Evolutionary conservation across 2,329 filamentous ascomycete species (phyloP), one percentile per base, ranked within the genome.

Genomic region (Calonectria hongkongensis): DNA sequence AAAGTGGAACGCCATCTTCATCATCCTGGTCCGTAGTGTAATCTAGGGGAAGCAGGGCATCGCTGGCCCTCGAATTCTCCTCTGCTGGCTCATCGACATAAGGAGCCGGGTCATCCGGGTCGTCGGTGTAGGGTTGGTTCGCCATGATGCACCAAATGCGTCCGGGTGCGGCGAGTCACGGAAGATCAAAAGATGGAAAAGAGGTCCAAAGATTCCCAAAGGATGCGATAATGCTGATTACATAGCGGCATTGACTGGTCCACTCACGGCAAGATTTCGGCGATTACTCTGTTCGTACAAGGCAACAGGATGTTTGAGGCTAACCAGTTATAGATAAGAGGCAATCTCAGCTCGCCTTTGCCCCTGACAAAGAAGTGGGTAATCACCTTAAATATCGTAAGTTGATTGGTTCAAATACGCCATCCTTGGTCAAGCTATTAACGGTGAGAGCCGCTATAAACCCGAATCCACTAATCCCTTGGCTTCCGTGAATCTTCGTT

Each of bases 211-310:
- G 33, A 41, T 18, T 15, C 18, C n/a, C 21, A 41, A 4, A 28
- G 25, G 21, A 41, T 27, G 15, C 7, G n/a, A 48, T 48, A 18
- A 48, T 48, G n/a, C 12, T 7, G 12, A 16, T 36, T 36, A 36
- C 33, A 36, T 36, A 36, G 33, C 33, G 10, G 33, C 33, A 36
- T 36, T 36, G 33, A 12, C 28, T 28, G 54, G 30, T 25, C 54
- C 54, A 60, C 54, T 21, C 54, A 4, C 7, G 54, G 15, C 21
- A 21, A 27, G 21, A 18, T 39, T 43, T 41, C 54, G 54, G 54
- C 16, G 33, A 60, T 60, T 60, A 7, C 54, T 60, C 6, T 41
- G 36, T 60, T 60, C 33, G 54, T 60, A 3, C 21, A 41, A 60
- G 54, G 25, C 33, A 15, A n/a, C 33, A 60, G 16, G 13, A 21